These are phyloP conservation scores for Paraurostyla sp. DNA, from an alignment of 73 alveolate genomes.

Conservation along the genomic window DNA sequence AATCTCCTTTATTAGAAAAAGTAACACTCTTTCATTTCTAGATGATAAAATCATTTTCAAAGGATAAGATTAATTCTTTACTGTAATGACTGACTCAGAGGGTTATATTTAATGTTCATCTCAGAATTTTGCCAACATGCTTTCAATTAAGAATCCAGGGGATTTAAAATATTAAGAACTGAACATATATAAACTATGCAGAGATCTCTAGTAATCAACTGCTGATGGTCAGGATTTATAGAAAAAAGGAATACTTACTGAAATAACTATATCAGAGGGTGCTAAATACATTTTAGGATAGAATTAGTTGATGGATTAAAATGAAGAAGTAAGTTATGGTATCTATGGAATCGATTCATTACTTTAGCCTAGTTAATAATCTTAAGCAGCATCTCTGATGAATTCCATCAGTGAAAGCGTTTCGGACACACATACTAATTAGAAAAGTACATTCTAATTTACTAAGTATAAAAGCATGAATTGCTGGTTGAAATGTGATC, in stretches of 20 bases:
- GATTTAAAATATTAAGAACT: not conserved
- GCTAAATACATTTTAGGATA: too few relatives aligned
- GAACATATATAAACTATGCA: not conserved
- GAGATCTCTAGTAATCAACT: not conserved
- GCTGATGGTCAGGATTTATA: not conserved
- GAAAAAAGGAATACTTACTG: not conserved
- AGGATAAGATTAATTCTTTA: not conserved
- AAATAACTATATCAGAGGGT: not conserved
- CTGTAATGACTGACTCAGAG: not conserved
- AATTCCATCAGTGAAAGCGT: too few relatives aligned
- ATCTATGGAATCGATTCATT: too few relatives aligned
- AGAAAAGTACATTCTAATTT: too few relatives aligned
- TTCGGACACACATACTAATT: too few relatives aligned
- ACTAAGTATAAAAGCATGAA: too few relatives aligned
- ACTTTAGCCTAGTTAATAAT: too few relatives aligned
- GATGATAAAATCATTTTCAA: too few relatives aligned
- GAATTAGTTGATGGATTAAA: too few relatives aligned
- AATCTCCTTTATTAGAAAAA: not conserved
- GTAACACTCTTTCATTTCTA: not conserved
- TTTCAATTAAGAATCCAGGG: not conserved
- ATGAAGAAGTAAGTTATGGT: too few relatives aligned
- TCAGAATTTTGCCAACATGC: not conserved
- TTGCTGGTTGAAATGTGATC: too few relatives aligned
- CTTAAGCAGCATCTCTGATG: too few relatives aligned
- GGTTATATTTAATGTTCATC: not conserved